phyloP scores from a whole-genome alignment of 306 rosid genomes.

The Herpetospermum pedunculosum region DNA sequence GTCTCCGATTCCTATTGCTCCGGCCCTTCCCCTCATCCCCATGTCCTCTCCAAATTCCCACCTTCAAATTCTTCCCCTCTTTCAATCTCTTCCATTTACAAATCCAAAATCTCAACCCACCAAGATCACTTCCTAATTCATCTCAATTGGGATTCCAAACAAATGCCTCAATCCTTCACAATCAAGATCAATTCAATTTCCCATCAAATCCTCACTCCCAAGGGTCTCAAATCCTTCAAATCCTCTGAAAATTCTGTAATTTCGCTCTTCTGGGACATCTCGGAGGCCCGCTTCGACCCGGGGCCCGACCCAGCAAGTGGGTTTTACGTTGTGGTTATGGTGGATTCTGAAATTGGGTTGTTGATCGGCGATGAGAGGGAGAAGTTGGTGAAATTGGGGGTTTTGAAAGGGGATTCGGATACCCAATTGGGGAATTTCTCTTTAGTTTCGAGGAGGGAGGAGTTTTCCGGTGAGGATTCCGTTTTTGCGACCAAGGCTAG shows the following conservation, averaged over 20 bases:
- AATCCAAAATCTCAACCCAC: constrained; percentile 24
- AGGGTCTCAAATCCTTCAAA: constrained; percentile 32
- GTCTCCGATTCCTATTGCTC: constrained; percentile 85
- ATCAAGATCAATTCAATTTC: constrained; percentile 17
- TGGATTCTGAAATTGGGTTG: constrained; percentile 40
- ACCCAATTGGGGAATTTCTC: constrained; percentile 11
- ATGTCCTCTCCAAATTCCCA: constrained; percentile 32
- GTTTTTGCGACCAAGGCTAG: constrained; percentile 51
- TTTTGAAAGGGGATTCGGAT: neutral
- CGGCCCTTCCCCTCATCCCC: constrained; percentile 39
- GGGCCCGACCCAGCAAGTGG: constrained; percentile 58
- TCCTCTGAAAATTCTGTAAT: constrained; percentile 6
- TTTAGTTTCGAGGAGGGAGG: constrained; percentile 51
- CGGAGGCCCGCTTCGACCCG: constrained; percentile 34
- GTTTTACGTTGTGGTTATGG: constrained; percentile 38
- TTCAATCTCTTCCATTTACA: constrained; percentile 44
- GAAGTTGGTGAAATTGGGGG: constrained; percentile 6
- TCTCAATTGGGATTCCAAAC: constrained; percentile 40
- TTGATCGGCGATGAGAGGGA: constrained; percentile 44
- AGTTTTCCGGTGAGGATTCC: constrained; percentile 19
- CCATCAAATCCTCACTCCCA: constrained; percentile 15
- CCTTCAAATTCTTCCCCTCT: constrained; percentile 25
- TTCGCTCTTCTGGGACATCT: constrained; percentile 55
- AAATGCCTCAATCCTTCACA: constrained; percentile 32
- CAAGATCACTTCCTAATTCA: constrained; percentile 31